A percentile compares a stretch with the other conserved stretches of the same genome.
phyloP scores from a whole-genome alignment of 176 grass and related monocot species.

The Puccinellia tenuiflora region DNA sequence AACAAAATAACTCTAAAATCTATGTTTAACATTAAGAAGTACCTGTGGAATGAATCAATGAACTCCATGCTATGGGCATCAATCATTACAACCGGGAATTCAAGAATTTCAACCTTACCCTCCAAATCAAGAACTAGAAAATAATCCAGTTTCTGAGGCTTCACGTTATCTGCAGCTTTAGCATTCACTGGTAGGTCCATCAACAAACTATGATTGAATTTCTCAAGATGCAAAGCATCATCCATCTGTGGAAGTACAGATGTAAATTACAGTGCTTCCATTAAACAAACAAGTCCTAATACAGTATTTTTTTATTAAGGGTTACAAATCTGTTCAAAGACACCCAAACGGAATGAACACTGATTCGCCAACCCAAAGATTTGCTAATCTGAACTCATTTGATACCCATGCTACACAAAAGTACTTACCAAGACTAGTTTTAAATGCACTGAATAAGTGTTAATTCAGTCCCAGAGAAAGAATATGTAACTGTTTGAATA shows the following conservation, averaged over 20 bases:
- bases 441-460: neutral
- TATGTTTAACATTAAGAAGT: conserved; percentile 25
- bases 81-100: conserved; percentile 88
- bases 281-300: neutral
- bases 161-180: conserved; percentile 41
- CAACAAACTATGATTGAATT: conserved; percentile 74
- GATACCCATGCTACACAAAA: neutral
- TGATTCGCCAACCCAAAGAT: neutral
- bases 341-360: neutral
- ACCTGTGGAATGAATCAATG: conserved; percentile 90
- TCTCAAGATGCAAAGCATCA: conserved; percentile 60
- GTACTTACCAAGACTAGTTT: neutral
- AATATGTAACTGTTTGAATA: neutral
- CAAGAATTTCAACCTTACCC: conserved; percentile 95
- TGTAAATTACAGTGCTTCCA: conserved; percentile 14
- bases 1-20: neutral
- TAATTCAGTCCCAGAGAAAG: neutral
- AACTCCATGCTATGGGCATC: conserved; percentile 68
- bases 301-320: neutral
- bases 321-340: neutral
- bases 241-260: conserved; percentile 52
- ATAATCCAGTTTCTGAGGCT: conserved; percentile 73
- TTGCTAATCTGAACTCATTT: neutral
- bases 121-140: conserved; percentile 88
- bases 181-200: conserved; percentile 53